Base-by-base conservation (phyloP, 1,284 basidiomycete species). In the Microbotryomycetes sp. region DNA sequence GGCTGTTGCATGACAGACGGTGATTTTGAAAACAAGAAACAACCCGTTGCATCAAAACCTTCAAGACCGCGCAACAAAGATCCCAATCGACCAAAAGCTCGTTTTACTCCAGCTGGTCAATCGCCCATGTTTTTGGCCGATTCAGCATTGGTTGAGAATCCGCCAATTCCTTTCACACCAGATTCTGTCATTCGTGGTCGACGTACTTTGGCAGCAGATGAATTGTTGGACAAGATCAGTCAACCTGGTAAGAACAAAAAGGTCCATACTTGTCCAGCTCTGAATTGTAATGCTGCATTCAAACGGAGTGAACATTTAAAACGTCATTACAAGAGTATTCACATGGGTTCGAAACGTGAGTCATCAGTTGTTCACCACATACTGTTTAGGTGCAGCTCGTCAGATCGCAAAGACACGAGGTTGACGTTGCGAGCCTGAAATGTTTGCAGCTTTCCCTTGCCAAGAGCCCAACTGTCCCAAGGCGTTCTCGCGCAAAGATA, bases 261-360 rank as follows among this genome's bases (percentile, higher is more conserved):
- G 46, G 65, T 67, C 2, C 67, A 69, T 32, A 7, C 16, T 4
- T 69, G 67, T 29, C 67, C 67, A 1, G 67, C 65, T 3, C 59
- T 56, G 51, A 58, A 59, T 58, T 69, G 67, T 32, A 48, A n/a
- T 3, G 67, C 67, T 12, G 67, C 67, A 51, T 69, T 69, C 59
- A 69, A 67, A 56, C 45, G 67, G 25, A 59, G 54, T 23, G 67
- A 69, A 50, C 67, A 69, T 28, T 52, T 69, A n/a, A 63, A 66
- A 49, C 22, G 67, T 30, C 67, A 69, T 51, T 69, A 63, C 61
- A 63, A 65, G 49, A 57, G 56, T 31, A 65, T 69, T 2, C 67
- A 69, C 25, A 32, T 64, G 0, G 65, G 65, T 19, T 61, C 66
- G 50, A 69, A 69, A 46, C 67, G 66, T 65, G 56, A 42, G 66